Evolutionary conservation across 768 basidiomycete species (phyloP), one percentile per base, ranked within the genome.

Genomic region (Leccinum boreale): DNA sequence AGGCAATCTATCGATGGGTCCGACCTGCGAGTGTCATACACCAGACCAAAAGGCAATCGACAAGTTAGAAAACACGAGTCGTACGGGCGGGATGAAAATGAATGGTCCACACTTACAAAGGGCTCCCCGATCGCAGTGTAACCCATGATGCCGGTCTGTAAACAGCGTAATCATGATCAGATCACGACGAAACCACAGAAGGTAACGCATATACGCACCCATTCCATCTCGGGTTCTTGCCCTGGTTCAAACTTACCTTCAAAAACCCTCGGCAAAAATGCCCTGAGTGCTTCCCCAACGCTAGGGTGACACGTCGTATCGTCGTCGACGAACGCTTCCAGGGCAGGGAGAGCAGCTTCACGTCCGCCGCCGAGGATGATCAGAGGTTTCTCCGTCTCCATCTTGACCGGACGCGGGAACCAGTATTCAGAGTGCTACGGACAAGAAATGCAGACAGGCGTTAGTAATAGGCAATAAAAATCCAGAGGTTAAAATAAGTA

Each of bases 111-210:
- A 56, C 36, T 39, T 65, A 92, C 89, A 53, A 90, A 84, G 0
- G 90, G 90, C 66, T 87, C 85, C 1, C 75, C 74, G 0, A 73
- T 74, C 53, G 73, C 75, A 0, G 90, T 88, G 62, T 75, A 89
- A 0, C 84, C 92, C 89, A 91, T 91, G 46, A 94, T 90, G 0
- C 92, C 92, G 1, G 87, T 90, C 92, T 92, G 8, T 39, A 42
- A 14, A 50, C 5, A 24, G 3, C 14, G 15, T 21, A 5, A 46
- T 28, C 45, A 51, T 12, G 11, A 50, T 33, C 36, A 12, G 17
- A 48, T 19, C 19, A 24, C 35, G 24, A 52, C 11, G 15, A 36
- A 24, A 31, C 9, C 15, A 17, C 17, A 17, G 15, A 17, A 39
- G n/a, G n/a, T 2, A 39, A n/a, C n/a, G 17, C 39, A n/a, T 17